Conservation (phyloP, 2,329 filamentous ascomycete species). For the Basipetospora chlamydospora region DNA sequence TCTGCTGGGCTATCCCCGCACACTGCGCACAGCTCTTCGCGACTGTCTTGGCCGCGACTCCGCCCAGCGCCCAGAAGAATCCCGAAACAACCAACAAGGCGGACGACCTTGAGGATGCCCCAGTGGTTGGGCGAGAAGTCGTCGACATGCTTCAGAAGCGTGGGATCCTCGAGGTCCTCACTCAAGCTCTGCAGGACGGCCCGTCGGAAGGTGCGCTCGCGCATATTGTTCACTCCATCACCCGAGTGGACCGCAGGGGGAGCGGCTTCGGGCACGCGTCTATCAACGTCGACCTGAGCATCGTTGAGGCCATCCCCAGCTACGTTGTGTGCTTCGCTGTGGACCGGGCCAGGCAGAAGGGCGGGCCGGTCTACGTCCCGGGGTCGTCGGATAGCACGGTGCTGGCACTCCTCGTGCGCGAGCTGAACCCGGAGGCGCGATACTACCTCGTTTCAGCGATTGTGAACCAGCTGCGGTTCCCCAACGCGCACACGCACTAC, state of each 20-base stretch:
- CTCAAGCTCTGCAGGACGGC: conserved; percentile 44
- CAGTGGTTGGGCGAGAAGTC: conserved; percentile 50
- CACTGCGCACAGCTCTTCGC: conserved; percentile 83
- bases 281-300: conserved; percentile 51
- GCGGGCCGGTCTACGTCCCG: conserved; percentile 35
- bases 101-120: conserved; percentile 57
- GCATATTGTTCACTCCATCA: conserved; percentile 61
- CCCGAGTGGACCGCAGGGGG: conserved; percentile 34
- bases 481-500: conserved; percentile 81
- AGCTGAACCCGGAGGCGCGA: conserved; percentile 60
- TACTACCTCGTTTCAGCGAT: conserved; percentile 78
- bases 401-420: conserved; percentile 62
- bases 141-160: conserved; percentile 35
- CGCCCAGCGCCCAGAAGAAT: conserved; percentile 53
- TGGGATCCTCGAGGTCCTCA: conserved; percentile 44
- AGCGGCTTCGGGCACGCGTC: conserved; percentile 51
- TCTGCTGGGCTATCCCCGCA: conserved; percentile 68
- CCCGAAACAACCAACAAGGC: conserved; percentile 56
- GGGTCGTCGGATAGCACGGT: conserved; percentile 46
- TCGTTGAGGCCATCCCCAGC: conserved; percentile 72
- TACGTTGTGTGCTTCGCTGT: conserved; percentile 67
- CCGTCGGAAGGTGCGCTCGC: conserved; percentile 60
- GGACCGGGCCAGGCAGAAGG: conserved; percentile 40
- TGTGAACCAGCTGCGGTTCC: conserved; percentile 81
- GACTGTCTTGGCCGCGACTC: conserved; percentile 69